Base-by-base conservation (phyloP, 106 monocot species). In the Narthecium ossifragum region DNA sequence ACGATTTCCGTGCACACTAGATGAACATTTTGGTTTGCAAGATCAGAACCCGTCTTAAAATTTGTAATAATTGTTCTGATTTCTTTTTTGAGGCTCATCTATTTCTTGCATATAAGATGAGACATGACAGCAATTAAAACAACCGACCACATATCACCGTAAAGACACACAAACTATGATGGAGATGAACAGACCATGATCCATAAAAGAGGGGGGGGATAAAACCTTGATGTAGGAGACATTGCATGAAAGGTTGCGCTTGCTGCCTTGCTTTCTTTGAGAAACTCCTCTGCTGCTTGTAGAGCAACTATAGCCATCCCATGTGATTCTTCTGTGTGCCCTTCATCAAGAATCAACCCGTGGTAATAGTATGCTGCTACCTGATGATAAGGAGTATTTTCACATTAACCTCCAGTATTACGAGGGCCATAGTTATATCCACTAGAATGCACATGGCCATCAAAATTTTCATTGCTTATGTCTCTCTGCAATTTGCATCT, bases 291-390 rank as follows among this genome's bases (percentile, higher is more conserved):
- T 56, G 92, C 73, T 25, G 86, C 83, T 72, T 74, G 77, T 32
- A 92, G 51, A 36, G 92, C 79, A 72, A 77, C 66, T 20, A 72
- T 65, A 48, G 86, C 80, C 68, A 67, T 72, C 34, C 69, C 58
- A 64, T 80, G 80, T 23, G 80, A 92, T 80, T 72, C 80, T 66
- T 92, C 86, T 41, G 79, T 92, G 62, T 75, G 80, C 2, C 92
- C 83, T 40, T 86, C 92, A 46, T 92, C 83, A 70, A 92, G 83
- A 38, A 92, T 80, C 50, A 86, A 27, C 5, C 92, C 92, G 64
- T 92, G 92, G 53, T 83, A 92, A 57, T 92, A 92, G 55, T 92
- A 92, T 56, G 92, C 86, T 53, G 72, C 82, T 40, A 86, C 92
- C 92, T 90, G 66, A 24, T 40, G 51, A 0, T 54, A 57, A 26